These are phyloP conservation scores for Blastocystis sp. DNA, from an alignment of 352 stramenopile species.

Conservation along the genomic window DNA sequence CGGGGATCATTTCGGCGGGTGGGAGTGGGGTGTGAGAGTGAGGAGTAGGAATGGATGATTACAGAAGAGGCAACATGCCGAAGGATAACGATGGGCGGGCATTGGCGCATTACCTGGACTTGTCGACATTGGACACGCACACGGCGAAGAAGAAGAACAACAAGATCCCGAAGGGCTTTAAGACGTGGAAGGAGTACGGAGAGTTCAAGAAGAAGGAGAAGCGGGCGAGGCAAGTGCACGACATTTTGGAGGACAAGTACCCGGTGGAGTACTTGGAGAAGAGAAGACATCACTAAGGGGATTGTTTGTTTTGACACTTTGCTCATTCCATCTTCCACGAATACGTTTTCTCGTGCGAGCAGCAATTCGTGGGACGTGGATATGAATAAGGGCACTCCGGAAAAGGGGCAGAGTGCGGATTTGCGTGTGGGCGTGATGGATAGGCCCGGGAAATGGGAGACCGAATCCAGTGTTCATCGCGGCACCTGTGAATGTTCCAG, in stretches of 20 bases:
- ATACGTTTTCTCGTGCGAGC: too few species aligned
- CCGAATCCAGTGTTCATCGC: too few species aligned
- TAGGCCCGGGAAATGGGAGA: too few species aligned
- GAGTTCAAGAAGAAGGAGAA: constrained; percentile 70
- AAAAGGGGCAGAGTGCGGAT: too few species aligned
- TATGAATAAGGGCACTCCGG: too few species aligned
- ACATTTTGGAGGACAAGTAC: constrained; percentile 70
- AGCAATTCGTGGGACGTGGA: too few species aligned
- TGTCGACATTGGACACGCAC: constrained; percentile 49
- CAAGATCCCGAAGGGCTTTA: constrained; percentile 68
- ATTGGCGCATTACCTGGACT: constrained; percentile 62
- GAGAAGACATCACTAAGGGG: constrained; percentile 35
- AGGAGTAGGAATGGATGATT: constrained; percentile 53
- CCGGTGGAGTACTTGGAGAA: constrained; percentile 62
- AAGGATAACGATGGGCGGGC: constrained; percentile 35
- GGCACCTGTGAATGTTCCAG: too few species aligned
- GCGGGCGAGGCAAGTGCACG: constrained; percentile 48
- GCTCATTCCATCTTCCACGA: too few species aligned
- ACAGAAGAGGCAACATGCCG: constrained; percentile 39
- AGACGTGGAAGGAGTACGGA: constrained; percentile 70
- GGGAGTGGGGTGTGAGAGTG: not conserved
- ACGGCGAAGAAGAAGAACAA: constrained; percentile 63
- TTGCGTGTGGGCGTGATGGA: too few species aligned
- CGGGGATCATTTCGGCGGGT: constrained; percentile 4
- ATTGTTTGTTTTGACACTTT: constrained; percentile 18